These are phyloP conservation scores for Colletotrichum navitas DNA, from an alignment of 2,329 filamentous ascomycete genomes.

Conservation along the genomic window DNA sequence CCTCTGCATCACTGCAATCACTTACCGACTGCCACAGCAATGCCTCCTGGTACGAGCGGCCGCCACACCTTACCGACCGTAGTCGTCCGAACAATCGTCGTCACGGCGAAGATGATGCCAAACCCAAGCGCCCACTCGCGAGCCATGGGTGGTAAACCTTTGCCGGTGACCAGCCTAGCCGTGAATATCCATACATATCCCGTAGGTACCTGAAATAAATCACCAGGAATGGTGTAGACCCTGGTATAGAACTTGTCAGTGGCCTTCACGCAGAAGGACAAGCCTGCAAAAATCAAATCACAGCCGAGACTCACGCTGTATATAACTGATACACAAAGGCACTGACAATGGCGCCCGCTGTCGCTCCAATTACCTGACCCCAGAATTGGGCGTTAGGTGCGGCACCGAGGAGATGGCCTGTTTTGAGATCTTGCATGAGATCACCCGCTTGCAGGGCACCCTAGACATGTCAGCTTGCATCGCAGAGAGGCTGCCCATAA, in stretches of 20 bases:
- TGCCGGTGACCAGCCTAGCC: slow-evolving; percentile 89
- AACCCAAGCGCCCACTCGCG: slow-evolving; percentile 82
- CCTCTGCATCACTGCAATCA: neutral
- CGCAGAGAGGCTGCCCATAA: neutral
- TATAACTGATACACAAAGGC: slow-evolving; percentile 92
- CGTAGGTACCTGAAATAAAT: slow-evolving; percentile 93
- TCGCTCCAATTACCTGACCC: slow-evolving; percentile 92
- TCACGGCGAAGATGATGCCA: slow-evolving; percentile 78
- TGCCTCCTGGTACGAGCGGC: slow-evolving; percentile 86
- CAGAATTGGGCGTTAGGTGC: slow-evolving; percentile 96
- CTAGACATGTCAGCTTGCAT: slow-evolving; percentile 45
- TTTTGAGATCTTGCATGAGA: slow-evolving; percentile 97
- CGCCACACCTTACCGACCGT: slow-evolving; percentile 73
- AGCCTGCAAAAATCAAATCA: neutral
- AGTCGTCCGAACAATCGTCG: slow-evolving; percentile 78
- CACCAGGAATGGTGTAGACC: slow-evolving; percentile 89
- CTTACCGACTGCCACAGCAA: slow-evolving; percentile 90
- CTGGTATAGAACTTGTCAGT: slow-evolving; percentile 50
- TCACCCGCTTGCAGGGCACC: slow-evolving; percentile 94
- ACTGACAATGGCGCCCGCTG: slow-evolving; percentile 86
- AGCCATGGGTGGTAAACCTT: slow-evolving; percentile 87
- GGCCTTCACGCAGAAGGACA: neutral
- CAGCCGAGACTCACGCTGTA: slow-evolving; percentile 63
- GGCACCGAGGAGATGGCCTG: slow-evolving; percentile 91
- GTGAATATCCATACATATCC: slow-evolving; percentile 99